A percentile compares a stretch with the other conserved stretches of the same genome.
Conservation (phyloP, 2,329 filamentous ascomycete species). For the Aspergillus persii region DNA sequence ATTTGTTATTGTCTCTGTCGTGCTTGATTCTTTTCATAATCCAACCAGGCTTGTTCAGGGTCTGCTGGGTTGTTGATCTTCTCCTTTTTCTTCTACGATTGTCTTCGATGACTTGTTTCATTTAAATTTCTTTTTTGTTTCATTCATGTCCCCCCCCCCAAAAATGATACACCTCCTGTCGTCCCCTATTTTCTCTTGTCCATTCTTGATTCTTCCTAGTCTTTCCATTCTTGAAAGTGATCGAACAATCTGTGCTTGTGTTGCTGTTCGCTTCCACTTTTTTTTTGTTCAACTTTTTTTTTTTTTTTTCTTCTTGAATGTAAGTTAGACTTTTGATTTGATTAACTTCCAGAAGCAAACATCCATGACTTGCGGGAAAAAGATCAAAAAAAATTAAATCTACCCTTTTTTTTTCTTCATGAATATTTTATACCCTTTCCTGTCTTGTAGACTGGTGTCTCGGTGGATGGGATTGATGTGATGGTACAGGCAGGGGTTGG, state of each 20-base stretch:
- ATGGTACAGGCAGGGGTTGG: no score
- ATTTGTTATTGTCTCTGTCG: constrained; percentile 16
- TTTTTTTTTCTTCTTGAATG: constrained; percentile 6
- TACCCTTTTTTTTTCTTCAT: background rate
- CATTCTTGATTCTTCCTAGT: constrained; percentile 3
- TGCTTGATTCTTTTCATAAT: constrained; percentile 5
- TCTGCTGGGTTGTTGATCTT: background rate
- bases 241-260: constrained; percentile 5
- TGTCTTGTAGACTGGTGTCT: background rate
- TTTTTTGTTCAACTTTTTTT: background rate
- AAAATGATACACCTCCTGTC: constrained; percentile 24
- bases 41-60: constrained; percentile 7
- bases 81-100: constrained; percentile 11
- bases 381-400: constrained; percentile 1
- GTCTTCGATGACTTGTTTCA: constrained; percentile 14
- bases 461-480: no score
- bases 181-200: constrained; percentile 13
- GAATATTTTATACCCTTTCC: background rate
- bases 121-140: constrained; percentile 1
- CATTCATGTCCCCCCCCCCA: constrained; percentile 10
- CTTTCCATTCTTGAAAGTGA: background rate
- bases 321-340: constrained; percentile 13
- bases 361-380: constrained; percentile 1
- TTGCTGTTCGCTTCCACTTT: constrained; percentile 2
- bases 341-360: constrained; percentile 2